A percentile compares a stretch with the other conserved stretches of the same genome.
phyloP scores from a whole-genome alignment of 2,329 filamentous ascomycete species.

The Penicillium sp. region DNA sequence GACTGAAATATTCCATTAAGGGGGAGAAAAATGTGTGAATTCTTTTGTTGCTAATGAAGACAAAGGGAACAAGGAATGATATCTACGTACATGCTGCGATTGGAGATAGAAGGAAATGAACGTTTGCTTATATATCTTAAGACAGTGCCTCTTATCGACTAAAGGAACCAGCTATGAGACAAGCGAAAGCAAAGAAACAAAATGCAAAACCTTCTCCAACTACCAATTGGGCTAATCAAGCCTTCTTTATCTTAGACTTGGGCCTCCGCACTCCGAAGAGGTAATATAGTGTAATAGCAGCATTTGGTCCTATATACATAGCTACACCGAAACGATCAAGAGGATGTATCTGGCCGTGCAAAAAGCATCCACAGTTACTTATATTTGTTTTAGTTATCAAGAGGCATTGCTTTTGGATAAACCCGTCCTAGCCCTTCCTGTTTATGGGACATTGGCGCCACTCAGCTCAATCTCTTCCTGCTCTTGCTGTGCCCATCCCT shows the following conservation, averaged over 20 bases:
- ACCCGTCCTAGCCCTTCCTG: neutral
- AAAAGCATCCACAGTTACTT: too few relatives aligned
- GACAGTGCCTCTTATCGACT: neutral
- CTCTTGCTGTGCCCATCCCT: constrained; percentile 29
- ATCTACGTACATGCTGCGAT: neutral
- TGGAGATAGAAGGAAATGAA: neutral
- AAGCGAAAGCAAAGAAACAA: too few relatives aligned
- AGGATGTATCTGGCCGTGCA: too few relatives aligned
- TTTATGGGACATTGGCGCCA: constrained; percentile 30
- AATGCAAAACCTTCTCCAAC: too few relatives aligned
- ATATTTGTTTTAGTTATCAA: too few relatives aligned
- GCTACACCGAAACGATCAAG: too few relatives aligned
- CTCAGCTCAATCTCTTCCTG: constrained; percentile 16
- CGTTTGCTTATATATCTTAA: neutral
- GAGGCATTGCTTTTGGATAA: neutral
- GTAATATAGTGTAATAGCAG: constrained; percentile 54
- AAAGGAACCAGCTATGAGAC: too few relatives aligned
- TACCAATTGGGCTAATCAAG: neutral
- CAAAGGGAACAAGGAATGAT: neutral
- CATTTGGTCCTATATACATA: constrained; percentile 15
- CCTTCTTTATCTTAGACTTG: constrained; percentile 20
- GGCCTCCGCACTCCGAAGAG: constrained; percentile 39
- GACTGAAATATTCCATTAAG: neutral
- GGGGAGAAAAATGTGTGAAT: neutral
- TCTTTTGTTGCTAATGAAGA: neutral